These are phyloP conservation scores for Diaporthe sp. DNA, from an alignment of 2,329 filamentous ascomycete genomes.

Conservation along the genomic window DNA sequence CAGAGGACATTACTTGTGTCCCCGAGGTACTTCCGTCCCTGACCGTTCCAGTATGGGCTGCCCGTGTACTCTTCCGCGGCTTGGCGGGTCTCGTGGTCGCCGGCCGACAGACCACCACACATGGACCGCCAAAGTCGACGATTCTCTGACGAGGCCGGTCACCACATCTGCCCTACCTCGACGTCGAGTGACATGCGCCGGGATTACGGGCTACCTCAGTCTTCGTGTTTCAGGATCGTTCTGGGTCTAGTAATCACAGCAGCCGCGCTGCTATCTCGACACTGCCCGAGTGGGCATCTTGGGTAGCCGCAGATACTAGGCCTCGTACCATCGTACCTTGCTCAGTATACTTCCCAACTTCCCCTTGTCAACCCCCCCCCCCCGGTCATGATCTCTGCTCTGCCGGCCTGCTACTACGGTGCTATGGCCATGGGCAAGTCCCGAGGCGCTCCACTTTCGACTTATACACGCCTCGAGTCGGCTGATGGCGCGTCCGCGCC, in stretches of 20 bases:
- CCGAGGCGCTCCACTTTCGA: constrained; percentile 37
- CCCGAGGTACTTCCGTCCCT: constrained; percentile 36
- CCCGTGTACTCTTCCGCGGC: constrained; percentile 29
- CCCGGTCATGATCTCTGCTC: constrained; percentile 22
- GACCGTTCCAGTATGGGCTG: constrained; percentile 17
- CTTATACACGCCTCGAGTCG: constrained; percentile 40
- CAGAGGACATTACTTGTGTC: constrained; percentile 29
- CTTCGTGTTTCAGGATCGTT: constrained; percentile 41
- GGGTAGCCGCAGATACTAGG: constrained; percentile 35
- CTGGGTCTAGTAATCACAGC: constrained; percentile 37
- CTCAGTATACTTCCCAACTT: constrained; percentile 4
- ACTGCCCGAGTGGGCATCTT: constrained; percentile 31
- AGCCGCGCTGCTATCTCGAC: constrained; percentile 40
- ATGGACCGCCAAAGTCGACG: constrained; percentile 23
- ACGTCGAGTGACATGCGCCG: constrained; percentile 36
- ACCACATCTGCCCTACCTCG: constrained; percentile 36
- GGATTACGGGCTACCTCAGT: constrained; percentile 37
- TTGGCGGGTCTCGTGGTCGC: constrained; percentile 37
- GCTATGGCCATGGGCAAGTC: constrained; percentile 36
- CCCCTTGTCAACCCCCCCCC: not conserved
- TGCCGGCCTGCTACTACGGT: constrained; percentile 25
- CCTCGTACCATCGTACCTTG: constrained; percentile 26
- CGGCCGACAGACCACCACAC: constrained; percentile 36
- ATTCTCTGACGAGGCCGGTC: constrained; percentile 35
- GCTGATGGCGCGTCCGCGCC: constrained; percentile 41